Conservation (phyloP, 495 filamentous ascomycete genomes). For the Neurospora cerealis region DNA sequence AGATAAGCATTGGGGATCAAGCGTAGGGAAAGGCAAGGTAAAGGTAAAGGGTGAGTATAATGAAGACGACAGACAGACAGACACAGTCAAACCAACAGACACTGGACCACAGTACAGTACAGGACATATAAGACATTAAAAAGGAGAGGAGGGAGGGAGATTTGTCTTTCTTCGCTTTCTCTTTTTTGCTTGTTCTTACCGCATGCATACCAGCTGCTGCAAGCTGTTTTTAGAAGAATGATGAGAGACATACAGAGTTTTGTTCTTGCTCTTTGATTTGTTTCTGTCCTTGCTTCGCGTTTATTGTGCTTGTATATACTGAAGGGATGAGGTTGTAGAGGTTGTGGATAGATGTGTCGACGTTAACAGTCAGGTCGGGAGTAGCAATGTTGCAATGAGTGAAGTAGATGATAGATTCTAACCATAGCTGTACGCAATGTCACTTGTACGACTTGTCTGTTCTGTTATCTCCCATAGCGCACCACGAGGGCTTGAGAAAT, state of each 20-base stretch:
- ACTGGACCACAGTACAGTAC: not conserved
- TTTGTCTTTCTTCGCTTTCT: not conserved
- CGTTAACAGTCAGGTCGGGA: not conserved
- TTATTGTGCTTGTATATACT: not conserved
- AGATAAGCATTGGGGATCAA: constrained; percentile 9
- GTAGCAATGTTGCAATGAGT: not conserved
- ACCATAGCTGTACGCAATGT: not conserved
- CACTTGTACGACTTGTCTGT: not conserved
- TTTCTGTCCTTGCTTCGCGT: not conserved
- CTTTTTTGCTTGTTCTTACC: not conserved
- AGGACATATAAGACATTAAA: not conserved
- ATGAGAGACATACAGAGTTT: not conserved
- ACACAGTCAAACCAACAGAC: not conserved
- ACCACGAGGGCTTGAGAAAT: too few species aligned
- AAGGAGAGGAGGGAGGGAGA: not conserved
- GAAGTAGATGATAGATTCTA: not conserved
- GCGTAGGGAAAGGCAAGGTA: not conserved
- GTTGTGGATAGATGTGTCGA: not conserved
- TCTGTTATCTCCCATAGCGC: not conserved
- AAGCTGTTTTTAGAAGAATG: not conserved
- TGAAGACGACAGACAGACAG: not conserved
- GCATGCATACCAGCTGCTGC: not conserved
- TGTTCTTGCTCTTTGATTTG: not conserved
- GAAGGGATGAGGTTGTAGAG: not conserved
- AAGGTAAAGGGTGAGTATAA: not conserved